phyloP scores from a whole-genome alignment of 2,329 filamentous ascomycete species.

The Pseudopyricularia cyperi region DNA sequence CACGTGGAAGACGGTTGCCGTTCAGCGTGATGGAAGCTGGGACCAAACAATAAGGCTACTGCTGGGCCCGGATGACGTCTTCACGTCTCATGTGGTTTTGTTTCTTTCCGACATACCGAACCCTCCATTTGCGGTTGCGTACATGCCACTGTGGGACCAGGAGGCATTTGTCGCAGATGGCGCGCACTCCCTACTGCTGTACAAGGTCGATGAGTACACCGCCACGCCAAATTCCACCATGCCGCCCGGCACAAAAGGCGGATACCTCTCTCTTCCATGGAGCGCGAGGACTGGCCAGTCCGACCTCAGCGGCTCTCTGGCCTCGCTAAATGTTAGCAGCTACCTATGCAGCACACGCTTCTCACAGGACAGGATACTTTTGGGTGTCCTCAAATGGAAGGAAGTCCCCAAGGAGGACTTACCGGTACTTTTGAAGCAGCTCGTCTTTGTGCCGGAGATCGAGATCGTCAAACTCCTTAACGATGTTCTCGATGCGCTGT shows the following conservation, averaged over 20 bases:
- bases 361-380: slow-evolving; percentile 78
- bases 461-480: slow-evolving; percentile 90
- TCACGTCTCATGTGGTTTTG: slow-evolving; percentile 75
- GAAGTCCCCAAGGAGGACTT: slow-evolving; percentile 61
- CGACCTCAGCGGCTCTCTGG: slow-evolving; percentile 68
- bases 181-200: slow-evolving; percentile 65
- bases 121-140: slow-evolving; percentile 79
- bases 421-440: slow-evolving; percentile 60
- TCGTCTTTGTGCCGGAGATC: slow-evolving; percentile 91
- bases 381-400: slow-evolving; percentile 79
- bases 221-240: slow-evolving; percentile 49
- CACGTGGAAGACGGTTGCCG: slow-evolving; percentile 76
- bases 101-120: slow-evolving; percentile 77
- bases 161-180: slow-evolving; percentile 85
- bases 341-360: slow-evolving; percentile 91
- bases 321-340: slow-evolving; percentile 66
- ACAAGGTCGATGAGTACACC: slow-evolving; percentile 86
- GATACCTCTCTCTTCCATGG: slow-evolving; percentile 80
- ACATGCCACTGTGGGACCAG: slow-evolving; percentile 88
- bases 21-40: slow-evolving; percentile 72
- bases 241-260: slow-evolving; percentile 52
- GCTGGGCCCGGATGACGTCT: slow-evolving; percentile 67
- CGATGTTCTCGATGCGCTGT: slow-evolving; percentile 82
- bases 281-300: slow-evolving; percentile 49
- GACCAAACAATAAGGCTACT: slow-evolving; percentile 75